Evolutionary conservation across 2,329 filamentous ascomycete genomes (phyloP).

Genomic region (Amauroascus verrucosus): DNA sequence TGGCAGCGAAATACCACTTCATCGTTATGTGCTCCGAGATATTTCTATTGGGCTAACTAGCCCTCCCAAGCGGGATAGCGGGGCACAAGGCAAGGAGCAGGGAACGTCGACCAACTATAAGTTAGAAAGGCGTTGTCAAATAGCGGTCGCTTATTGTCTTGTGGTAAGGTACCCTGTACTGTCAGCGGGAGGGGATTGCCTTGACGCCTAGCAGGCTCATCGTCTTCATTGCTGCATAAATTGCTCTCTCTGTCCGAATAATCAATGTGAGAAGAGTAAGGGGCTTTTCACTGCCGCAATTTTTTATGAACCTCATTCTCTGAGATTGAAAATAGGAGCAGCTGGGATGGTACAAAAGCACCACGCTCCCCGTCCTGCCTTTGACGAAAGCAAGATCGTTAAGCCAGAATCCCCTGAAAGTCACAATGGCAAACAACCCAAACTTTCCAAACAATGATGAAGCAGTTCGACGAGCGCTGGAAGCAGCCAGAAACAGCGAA

Average conservation of each 20-base stretch:
- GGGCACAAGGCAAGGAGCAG: constrained; percentile 9
- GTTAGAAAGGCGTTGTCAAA: constrained; percentile 2
- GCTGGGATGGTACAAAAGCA: constrained; percentile 1
- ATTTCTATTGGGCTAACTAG: constrained; percentile 8
- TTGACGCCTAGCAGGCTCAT: constrained; percentile 11
- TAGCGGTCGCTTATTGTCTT: constrained; percentile 6
- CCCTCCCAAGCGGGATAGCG: constrained; percentile 2
- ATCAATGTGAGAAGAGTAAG: constrained; percentile 5
- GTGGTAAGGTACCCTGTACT: constrained; percentile 9
- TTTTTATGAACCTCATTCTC: constrained; percentile 5
- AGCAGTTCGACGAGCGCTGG: constrained; percentile 57
- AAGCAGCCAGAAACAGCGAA: constrained; percentile 63
- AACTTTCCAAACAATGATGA: constrained; percentile 26
- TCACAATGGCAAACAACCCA: constrained; percentile 29
- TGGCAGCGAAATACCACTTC: constrained; percentile 1
- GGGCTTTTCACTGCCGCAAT: neutral
- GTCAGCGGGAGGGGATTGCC: constrained; percentile 6
- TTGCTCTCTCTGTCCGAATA: constrained; percentile 7
- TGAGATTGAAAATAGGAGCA: neutral
- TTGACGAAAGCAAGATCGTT: constrained; percentile 1
- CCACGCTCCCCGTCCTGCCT: neutral
- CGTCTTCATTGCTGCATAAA: constrained; percentile 12
- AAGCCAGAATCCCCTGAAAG: neutral
- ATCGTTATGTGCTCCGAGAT: neutral
- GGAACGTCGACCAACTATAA: constrained; percentile 9